These are phyloP conservation scores for Camellia sinensis DNA, from an alignment of 148 eudicot species.

Conservation along the genomic window DNA sequence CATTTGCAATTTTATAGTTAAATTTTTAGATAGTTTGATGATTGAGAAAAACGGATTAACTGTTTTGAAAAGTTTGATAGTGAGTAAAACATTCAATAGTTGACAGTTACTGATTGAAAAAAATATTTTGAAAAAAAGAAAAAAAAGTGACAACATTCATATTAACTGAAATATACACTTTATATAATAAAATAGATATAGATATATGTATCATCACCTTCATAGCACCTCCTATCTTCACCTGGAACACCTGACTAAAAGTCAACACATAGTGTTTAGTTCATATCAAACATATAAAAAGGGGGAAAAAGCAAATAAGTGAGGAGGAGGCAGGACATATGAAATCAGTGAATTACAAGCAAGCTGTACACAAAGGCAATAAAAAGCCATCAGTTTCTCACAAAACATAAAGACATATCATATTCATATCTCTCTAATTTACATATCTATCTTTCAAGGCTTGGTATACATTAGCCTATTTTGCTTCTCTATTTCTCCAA, in stretches of 20 bases:
- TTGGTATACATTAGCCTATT: too few relatives aligned
- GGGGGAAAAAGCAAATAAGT: background rate
- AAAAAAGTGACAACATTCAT: background rate
- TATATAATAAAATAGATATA: too few relatives aligned
- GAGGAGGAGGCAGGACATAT: background rate
- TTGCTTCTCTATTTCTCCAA: background rate
- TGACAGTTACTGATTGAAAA: background rate
- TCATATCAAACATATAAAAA: background rate
- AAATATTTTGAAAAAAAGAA: background rate
- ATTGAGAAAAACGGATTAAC: too few relatives aligned
- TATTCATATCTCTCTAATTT: background rate
- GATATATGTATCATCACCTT: too few relatives aligned
- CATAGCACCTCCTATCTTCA: background rate
- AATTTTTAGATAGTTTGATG: too few relatives aligned
- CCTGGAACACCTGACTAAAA: conserved; percentile 5
- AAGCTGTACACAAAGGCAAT: background rate
- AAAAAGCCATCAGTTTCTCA: conserved; percentile 9
- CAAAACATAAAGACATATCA: background rate
- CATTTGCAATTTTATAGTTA: too few relatives aligned
- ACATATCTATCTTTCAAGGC: background rate
- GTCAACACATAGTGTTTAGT: background rate
- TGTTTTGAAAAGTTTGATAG: too few relatives aligned
- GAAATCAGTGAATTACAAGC: conserved; percentile 4
- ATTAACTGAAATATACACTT: too few relatives aligned
- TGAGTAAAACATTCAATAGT: too few relatives aligned